These are phyloP conservation scores for Ceriops zippeliana DNA, from an alignment of 345 rosid species.

Conservation along the genomic window DNA sequence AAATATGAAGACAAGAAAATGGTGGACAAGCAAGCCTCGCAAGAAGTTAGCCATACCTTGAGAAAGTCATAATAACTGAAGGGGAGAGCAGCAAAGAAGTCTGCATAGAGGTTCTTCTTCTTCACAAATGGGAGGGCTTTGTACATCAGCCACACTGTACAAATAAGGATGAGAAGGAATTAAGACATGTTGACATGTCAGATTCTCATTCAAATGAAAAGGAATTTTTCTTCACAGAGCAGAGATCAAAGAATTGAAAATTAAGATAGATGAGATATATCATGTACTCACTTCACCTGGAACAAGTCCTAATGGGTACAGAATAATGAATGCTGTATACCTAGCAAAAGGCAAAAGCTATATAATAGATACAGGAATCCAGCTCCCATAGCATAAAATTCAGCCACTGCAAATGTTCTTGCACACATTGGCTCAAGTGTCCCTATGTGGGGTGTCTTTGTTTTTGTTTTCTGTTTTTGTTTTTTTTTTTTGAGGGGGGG, in stretches of 20 bases:
- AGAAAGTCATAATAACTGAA: slow-evolving; percentile 57
- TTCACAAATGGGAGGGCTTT: slow-evolving; percentile 68
- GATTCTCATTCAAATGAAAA: background rate
- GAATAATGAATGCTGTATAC: slow-evolving; percentile 68
- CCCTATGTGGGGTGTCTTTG: background rate
- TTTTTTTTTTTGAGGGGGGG: no score
- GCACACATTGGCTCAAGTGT: background rate
- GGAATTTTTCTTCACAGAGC: background rate
- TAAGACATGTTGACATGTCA: background rate
- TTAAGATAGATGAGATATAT: background rate
- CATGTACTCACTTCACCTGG: slow-evolving; percentile 70
- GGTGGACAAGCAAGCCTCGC: background rate
- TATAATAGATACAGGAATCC: background rate
- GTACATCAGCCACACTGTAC: slow-evolving; percentile 72
- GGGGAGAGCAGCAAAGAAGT: slow-evolving; percentile 50
- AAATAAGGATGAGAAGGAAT: slow-evolving; percentile 8
- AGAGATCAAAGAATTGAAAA: background rate
- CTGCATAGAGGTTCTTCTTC: slow-evolving; percentile 50
- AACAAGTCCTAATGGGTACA: slow-evolving; percentile 64
- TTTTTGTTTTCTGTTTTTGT: no score
- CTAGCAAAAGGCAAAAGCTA: slow-evolving; percentile 30
- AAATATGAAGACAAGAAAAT: background rate
- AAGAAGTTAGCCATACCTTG: slow-evolving; percentile 41
- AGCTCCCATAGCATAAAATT: background rate
- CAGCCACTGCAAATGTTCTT: background rate